These are phyloP conservation scores for Chrysopogon serrulatus DNA, from an alignment of 176 grass and related monocot species.

Conservation along the genomic window DNA sequence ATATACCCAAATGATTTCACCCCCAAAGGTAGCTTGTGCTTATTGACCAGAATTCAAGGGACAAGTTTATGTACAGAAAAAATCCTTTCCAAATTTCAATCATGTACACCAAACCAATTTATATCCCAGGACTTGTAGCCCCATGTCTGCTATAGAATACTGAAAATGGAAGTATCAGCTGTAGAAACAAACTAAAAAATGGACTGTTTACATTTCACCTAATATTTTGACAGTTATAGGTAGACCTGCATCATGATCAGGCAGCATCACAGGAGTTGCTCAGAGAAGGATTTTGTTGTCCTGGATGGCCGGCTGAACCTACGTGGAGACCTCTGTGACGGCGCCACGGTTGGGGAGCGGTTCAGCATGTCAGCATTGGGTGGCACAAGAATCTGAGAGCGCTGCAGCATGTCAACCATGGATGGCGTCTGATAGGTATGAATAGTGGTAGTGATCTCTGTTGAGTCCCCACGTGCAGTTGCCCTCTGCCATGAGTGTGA, in stretches of 20 bases:
- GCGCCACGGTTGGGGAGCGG: slow-evolving; percentile 17
- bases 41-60: background rate
- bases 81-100: background rate
- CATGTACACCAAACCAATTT: slow-evolving; percentile 17
- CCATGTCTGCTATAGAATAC: background rate
- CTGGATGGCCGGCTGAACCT: background rate
- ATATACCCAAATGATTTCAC: background rate
- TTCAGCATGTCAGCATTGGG: slow-evolving; percentile 15
- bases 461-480: slow-evolving; percentile 74
- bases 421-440: slow-evolving; percentile 84
- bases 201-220: background rate
- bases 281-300: slow-evolving; percentile 32
- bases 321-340: slow-evolving; percentile 20
- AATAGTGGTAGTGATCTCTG: slow-evolving; percentile 40
- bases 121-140: background rate
- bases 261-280: background rate
- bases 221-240: background rate
- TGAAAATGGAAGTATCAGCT: background rate
- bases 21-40: background rate
- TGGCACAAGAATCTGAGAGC: slow-evolving; percentile 60
- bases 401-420: slow-evolving; percentile 90
- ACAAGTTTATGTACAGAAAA: background rate
- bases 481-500: slow-evolving; percentile 86
- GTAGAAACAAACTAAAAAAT: slow-evolving; percentile 25
- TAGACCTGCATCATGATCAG: background rate